phyloP scores from a whole-genome alignment of 2,329 filamentous ascomycete genomes.

The Rhinocladiella mackenziei region DNA sequence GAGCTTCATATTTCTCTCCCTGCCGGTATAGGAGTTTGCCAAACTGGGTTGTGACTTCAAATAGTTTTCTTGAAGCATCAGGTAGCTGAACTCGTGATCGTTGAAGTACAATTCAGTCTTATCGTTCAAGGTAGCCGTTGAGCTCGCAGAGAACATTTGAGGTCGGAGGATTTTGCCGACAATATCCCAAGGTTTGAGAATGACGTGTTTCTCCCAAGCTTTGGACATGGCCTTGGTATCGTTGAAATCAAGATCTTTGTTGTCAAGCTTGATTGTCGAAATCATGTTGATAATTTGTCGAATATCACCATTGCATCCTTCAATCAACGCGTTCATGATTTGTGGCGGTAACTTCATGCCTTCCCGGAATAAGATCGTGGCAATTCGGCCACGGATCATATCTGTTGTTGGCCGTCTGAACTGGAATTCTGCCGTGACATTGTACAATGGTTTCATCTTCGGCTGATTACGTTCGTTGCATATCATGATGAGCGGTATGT shows the following conservation, averaged over 20 bases:
- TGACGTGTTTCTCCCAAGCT: constrained; percentile 95
- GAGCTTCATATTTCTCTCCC: constrained; percentile 72
- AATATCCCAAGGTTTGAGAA: constrained; percentile 98
- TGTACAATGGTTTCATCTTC: constrained; percentile 98
- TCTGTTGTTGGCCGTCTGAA: constrained; percentile 89
- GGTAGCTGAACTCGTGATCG: constrained; percentile 92
- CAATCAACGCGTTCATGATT: constrained; percentile 89
- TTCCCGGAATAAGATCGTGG: constrained; percentile 92
- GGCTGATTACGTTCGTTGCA: constrained; percentile 90
- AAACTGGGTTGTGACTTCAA: constrained; percentile 72
- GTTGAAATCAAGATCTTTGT: constrained; percentile 65
- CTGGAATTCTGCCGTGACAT: constrained; percentile 74
- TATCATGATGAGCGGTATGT: constrained; percentile 92
- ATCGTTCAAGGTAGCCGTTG: constrained; percentile 86
- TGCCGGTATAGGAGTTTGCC: constrained; percentile 58
- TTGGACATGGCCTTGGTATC: constrained; percentile 92
- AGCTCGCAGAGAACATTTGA: constrained; percentile 77
- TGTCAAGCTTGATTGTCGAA: constrained; percentile 85
- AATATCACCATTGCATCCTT: constrained; percentile 93
- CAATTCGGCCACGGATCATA: constrained; percentile 84
- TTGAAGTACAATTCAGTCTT: constrained; percentile 99
- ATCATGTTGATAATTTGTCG: constrained; percentile 99
- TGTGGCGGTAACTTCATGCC: constrained; percentile 76
- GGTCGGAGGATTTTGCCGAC: constrained; percentile 85
- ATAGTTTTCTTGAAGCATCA: constrained; percentile 99